These are phyloP conservation scores for Epithele typhae DNA, from an alignment of 768 basidiomycete genomes.

Conservation along the genomic window DNA sequence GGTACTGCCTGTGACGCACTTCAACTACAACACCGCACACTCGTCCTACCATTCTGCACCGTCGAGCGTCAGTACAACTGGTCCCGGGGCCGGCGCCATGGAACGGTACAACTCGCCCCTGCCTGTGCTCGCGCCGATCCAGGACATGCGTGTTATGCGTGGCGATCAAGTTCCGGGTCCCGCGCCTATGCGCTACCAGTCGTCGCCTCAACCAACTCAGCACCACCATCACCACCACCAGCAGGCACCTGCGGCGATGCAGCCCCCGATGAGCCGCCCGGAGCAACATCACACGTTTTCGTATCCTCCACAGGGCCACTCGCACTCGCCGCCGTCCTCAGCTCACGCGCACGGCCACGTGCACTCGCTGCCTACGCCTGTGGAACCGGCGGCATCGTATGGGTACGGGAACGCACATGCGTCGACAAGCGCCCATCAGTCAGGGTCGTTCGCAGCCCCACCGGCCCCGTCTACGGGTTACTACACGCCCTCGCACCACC, in stretches of 20 bases:
- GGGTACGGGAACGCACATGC: background rate
- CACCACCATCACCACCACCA: too few relatives aligned
- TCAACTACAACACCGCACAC: constrained; percentile 3
- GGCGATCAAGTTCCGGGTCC: background rate
- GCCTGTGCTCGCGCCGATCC: constrained; percentile 21
- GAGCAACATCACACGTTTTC: too few relatives aligned
- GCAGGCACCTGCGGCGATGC: too few relatives aligned
- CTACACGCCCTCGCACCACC: constrained; percentile 3
- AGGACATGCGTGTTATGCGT: constrained; percentile 10
- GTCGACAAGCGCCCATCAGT: background rate
- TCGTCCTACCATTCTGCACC: background rate
- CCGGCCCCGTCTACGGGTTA: constrained; percentile 1
- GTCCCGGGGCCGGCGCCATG: background rate
- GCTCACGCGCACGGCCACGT: background rate
- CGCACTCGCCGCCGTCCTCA: background rate
- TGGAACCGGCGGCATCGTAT: too few relatives aligned
- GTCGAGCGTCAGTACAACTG: background rate
- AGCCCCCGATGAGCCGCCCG: too few relatives aligned
- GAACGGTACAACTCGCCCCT: constrained; percentile 7
- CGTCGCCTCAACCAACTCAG: too few relatives aligned
- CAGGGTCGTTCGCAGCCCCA: background rate
- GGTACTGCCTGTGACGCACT: background rate
- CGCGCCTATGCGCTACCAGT: too few relatives aligned
- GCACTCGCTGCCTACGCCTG: too few relatives aligned
- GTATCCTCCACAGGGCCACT: too few relatives aligned